Evolutionary conservation across 2,329 filamentous ascomycete genomes (phyloP), one percentile per base, ranked within the genome.

Genomic region (Nigrospora sphaerica): DNA sequence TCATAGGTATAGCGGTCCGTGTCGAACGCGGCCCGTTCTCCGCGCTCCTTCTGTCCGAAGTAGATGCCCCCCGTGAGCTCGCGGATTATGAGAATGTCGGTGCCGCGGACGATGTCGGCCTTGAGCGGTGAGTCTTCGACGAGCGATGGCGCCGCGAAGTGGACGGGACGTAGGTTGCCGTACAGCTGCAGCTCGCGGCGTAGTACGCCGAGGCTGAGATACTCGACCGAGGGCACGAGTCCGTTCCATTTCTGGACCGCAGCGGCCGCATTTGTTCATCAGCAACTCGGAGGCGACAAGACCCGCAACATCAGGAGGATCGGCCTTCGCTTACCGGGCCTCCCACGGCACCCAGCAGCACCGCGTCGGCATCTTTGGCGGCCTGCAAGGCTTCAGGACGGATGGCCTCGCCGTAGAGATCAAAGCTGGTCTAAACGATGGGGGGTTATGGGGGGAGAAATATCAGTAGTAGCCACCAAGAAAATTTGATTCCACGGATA

Each of bases 41-140:
- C 81, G 53, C 65, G 78, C 54, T 88, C 83, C 42, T 83, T 72
- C 14, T 86, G 82, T 19, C 86, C 85, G 62, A 88, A 89, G 71
- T 89, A 89, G 63, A 88, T 86, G 17, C 85, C 85, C 10, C 85
- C 84, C 0, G 85, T 89, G 47, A 89, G 67, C 61, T 89, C 85
- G 37, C 85, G 82, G 57, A 89, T 78, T 66, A 89, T 86, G 69
- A 80, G 87, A 73, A 89, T 87, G 69, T 89, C 82, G 49, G 82
- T 80, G 53, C 80, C 82, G 40, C 75, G 70, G 66, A 83, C 85
- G 51, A 86, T 72, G 11, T 83, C 76, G 44, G 80, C 77, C 63
- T 86, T 87, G 49, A 88, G 74, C 0, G 85, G 84, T 12, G 85
- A 88, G 55, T 73, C 75, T 32, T 85, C 75, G 56, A 86, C 77